Evolutionary conservation across 495 filamentous ascomycete genomes (phyloP).

Genomic region (Usnea hakonensis): DNA sequence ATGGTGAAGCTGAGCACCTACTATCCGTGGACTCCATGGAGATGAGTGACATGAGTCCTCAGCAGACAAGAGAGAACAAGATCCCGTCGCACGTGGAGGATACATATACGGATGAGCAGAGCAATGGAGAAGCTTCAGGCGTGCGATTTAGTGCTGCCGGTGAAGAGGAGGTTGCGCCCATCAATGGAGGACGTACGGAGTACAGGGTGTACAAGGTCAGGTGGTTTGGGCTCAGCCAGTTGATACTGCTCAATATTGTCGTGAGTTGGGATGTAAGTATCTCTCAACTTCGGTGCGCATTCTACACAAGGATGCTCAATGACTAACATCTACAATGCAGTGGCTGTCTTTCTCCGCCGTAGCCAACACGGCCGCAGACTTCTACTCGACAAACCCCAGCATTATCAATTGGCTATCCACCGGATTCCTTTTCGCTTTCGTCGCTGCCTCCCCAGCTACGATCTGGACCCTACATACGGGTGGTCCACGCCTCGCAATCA

Average conservation of each 20-base stretch:
- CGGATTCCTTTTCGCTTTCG: constrained; percentile 76
- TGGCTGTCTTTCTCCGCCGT: constrained; percentile 93
- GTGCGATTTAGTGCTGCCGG: not conserved
- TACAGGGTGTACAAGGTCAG: constrained; percentile 83
- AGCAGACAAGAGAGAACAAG: not conserved
- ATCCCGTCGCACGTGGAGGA: not conserved
- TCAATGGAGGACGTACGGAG: constrained; percentile 2
- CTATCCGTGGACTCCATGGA: constrained; percentile 9
- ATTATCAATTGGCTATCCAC: constrained; percentile 92
- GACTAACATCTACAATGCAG: constrained; percentile 33
- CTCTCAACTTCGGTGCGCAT: not conserved
- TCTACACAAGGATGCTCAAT: not conserved
- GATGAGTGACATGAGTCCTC: constrained; percentile 1
- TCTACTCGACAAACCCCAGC: constrained; percentile 66
- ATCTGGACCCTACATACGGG: constrained; percentile 74
- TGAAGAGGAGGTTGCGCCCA: not conserved
- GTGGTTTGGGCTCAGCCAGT: constrained; percentile 70
- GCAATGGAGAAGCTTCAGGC: not conserved
- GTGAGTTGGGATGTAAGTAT: constrained; percentile 87
- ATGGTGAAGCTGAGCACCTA: constrained; percentile 10
- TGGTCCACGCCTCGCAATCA: constrained; percentile 70
- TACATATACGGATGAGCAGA: constrained; percentile 8
- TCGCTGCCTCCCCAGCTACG: constrained; percentile 59
- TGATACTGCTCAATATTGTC: constrained; percentile 84
- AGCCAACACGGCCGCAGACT: constrained; percentile 63